Conservation (phyloP, 1,284 basidiomycete species). For the Marasmius fiardii region DNA sequence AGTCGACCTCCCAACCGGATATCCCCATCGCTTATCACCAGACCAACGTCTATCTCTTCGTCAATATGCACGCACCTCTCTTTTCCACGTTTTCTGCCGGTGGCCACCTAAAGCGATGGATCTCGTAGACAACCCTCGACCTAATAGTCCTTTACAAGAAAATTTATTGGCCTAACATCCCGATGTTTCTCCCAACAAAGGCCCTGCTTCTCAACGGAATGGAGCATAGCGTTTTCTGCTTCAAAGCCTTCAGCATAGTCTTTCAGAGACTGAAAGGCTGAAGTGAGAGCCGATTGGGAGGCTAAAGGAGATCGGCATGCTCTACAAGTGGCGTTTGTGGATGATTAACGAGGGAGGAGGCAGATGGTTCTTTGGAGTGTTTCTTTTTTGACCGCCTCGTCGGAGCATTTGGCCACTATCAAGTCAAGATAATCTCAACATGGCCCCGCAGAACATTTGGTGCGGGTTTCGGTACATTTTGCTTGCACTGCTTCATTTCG, state of each 20-base stretch:
- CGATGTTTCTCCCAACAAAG: slow-evolving; percentile 2
- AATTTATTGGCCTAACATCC: slow-evolving; percentile 12
- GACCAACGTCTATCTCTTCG: no score
- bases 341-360: slow-evolving; percentile 89
- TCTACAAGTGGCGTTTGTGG: slow-evolving; percentile 64
- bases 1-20: no score
- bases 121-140: slow-evolving; percentile 10
- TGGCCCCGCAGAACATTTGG: slow-evolving; percentile 66
- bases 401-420: slow-evolving; percentile 74
- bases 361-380: slow-evolving; percentile 72
- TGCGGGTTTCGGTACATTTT: slow-evolving; percentile 64
- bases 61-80: no score
- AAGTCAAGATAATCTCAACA: slow-evolving; percentile 69
- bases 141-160: slow-evolving; percentile 8
- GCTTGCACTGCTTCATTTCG: not conserved
- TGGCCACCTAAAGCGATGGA: slow-evolving; percentile 7
- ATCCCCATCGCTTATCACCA: no score
- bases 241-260: slow-evolving; percentile 34
- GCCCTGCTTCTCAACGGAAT: slow-evolving; percentile 22
- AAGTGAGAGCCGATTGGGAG: slow-evolving; percentile 23
- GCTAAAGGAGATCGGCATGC: slow-evolving; percentile 29
- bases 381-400: slow-evolving; percentile 80
- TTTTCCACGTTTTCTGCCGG: not conserved
- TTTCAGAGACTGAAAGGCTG: slow-evolving; percentile 31
- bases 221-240: slow-evolving; percentile 22